phyloP scores from a whole-genome alignment of 768 basidiomycete genomes.

The Neoboletus subvelutipes region DNA sequence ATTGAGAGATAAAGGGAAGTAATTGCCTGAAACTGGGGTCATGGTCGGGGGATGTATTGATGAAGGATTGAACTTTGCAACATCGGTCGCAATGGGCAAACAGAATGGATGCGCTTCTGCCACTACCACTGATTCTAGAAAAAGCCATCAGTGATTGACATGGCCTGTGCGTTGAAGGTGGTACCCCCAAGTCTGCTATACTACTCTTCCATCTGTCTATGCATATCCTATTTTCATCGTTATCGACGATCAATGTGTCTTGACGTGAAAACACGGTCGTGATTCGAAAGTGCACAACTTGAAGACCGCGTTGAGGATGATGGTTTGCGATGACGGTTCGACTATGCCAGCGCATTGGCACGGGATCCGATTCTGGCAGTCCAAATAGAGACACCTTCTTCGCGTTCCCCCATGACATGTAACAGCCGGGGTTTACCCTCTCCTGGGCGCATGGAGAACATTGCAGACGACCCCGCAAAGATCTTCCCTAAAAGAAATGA shows the following conservation, averaged over 20 bases:
- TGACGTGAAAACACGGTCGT: too few species aligned
- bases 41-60: conserved; percentile 16
- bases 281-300: too few species aligned
- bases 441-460: conserved; percentile 55
- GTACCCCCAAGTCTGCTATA: too few species aligned
- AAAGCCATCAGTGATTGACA: too few species aligned
- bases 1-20: not conserved
- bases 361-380: conserved; percentile 11
- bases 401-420: conserved; percentile 54
- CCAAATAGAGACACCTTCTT: conserved; percentile 65
- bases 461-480: conserved; percentile 77
- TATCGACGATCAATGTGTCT: too few species aligned
- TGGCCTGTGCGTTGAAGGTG: too few species aligned
- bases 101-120: too few species aligned
- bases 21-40: conserved; percentile 13
- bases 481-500: conserved; percentile 47
- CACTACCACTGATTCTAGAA: too few species aligned
- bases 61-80: not conserved
- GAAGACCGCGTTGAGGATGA: too few species aligned
- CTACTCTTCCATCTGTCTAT: too few species aligned
- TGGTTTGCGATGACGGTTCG: not conserved
- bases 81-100: not conserved
- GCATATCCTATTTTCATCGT: too few species aligned
- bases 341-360: not conserved
- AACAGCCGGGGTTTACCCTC: conserved; percentile 54